Conservation (phyloP, 345 rosid species). For the Dimocarpus longan region DNA sequence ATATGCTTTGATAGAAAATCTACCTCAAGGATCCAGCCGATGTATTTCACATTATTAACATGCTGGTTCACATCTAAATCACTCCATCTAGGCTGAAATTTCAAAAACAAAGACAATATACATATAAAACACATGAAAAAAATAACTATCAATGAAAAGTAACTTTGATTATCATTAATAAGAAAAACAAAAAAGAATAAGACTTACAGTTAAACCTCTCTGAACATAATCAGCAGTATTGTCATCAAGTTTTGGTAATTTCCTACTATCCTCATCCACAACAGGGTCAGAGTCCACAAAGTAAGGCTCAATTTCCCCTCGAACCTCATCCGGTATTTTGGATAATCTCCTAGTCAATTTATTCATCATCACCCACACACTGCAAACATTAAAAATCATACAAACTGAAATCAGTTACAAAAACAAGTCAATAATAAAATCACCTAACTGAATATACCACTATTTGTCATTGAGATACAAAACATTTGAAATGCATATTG, state of each 20-base stretch:
- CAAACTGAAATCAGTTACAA: slow-evolving; percentile 6
- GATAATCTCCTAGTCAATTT: slow-evolving; percentile 89
- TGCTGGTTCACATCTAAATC: slow-evolving; percentile 98
- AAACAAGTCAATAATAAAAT: neutral
- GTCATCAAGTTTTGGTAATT: slow-evolving; percentile 84
- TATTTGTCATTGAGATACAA: neutral
- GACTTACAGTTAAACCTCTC: slow-evolving; percentile 84
- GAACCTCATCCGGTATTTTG: slow-evolving; percentile 90
- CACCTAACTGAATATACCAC: neutral
- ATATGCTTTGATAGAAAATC: neutral
- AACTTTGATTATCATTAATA: neutral
- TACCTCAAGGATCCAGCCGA: slow-evolving; percentile 98
- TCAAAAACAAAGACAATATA: neutral
- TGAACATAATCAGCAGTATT: slow-evolving; percentile 68
- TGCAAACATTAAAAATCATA: slow-evolving; percentile 32
- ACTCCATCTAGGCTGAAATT: slow-evolving; percentile 90
- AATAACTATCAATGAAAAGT: neutral
- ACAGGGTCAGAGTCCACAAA: slow-evolving; percentile 73
- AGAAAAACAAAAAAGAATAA: neutral
- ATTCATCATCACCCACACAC: slow-evolving; percentile 99
- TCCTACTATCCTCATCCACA: slow-evolving; percentile 81
- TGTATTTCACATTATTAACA: slow-evolving; percentile 96
- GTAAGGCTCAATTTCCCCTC: slow-evolving; percentile 78
- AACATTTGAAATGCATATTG: neutral
- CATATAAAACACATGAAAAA: neutral